Base-by-base conservation (phyloP, 2,329 filamentous ascomycete species). In the Fusarium sterilihyphosum region DNA sequence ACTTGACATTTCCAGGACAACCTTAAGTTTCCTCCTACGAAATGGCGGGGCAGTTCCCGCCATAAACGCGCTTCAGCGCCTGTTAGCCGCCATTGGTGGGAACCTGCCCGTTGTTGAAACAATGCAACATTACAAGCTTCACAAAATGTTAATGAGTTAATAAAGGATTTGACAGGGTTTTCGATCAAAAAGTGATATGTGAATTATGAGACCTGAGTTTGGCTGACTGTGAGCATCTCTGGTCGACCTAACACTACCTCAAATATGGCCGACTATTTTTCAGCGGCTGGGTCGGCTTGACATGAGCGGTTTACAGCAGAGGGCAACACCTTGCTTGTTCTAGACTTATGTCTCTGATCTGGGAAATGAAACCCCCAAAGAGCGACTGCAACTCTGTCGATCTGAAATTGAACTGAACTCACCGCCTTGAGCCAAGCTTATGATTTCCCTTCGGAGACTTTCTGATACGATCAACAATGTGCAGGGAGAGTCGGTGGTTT, bases 41-140 rank as follows among this genome's bases (percentile, higher is more conserved):
- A 47, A 52, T 50, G 67, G 77, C 70, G 74, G 77, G 74, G 74
- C 70, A 72, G 9, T 37, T 67, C 38, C 66, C 60, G 70, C 67
- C 65, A 65, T 63, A 73, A 65, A 61, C 77, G 76, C 77, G 38
- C 26, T 22, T 20, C 17, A 29, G 77, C 77, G 77, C 70, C 72
- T 77, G 74, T 46, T 69, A 78, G 76, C 57, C 77, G 77, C 77
- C 57, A 60, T 44, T 31, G 59, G 64, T 61, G 65, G 67, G 65
- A 64, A 37, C 56, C 41, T n/a, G 26, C 26, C 26, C 26, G 24
- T 24, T 44, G 44, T 31, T 37, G 40, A 46, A 71, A 53, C 20
- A 64, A 64, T 68, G 67, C 67, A 74, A 71, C 62, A 65, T 53
- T 44, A 60, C 60, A 61, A 58, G 40, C 40, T 53, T 56, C 33